These are phyloP conservation scores for Dryadomyces quercus-mongolicae DNA, from an alignment of 2,329 filamentous ascomycete genomes.

Conservation along the genomic window DNA sequence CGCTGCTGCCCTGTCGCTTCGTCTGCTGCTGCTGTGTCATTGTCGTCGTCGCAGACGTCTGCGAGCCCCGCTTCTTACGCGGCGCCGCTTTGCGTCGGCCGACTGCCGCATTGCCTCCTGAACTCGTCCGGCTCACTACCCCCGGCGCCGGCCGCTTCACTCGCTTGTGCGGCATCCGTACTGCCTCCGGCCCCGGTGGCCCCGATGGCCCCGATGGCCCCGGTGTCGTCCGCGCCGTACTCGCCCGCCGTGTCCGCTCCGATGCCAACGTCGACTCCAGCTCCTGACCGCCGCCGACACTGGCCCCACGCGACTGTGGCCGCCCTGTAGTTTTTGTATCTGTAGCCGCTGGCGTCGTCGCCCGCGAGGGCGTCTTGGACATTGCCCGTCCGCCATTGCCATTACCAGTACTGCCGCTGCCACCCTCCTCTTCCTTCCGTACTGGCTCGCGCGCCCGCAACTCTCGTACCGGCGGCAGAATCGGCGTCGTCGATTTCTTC, in stretches of 20 bases:
- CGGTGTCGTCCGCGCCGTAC: constrained; percentile 45
- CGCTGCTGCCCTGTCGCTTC: constrained; percentile 29
- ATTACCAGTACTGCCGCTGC: no score
- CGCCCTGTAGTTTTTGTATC: constrained; percentile 8
- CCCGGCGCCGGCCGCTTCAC: constrained; percentile 61
- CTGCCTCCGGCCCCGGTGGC: constrained; percentile 23
- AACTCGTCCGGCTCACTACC: constrained; percentile 51
- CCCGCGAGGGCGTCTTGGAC: constrained; percentile 8
- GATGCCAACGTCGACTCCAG: constrained; percentile 34
- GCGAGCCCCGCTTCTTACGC: constrained; percentile 44
- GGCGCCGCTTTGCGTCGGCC: constrained; percentile 60
- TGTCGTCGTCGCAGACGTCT: constrained; percentile 1
- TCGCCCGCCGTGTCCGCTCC: constrained; percentile 42
- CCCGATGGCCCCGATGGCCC: constrained; percentile 26
- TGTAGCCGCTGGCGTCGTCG: constrained; percentile 1
- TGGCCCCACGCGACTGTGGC: constrained; percentile 16
- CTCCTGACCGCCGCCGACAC: constrained; percentile 27
- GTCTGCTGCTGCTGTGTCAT: constrained; percentile 16
- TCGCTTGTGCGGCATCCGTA: constrained; percentile 39
- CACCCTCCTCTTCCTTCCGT: constrained; percentile 6
- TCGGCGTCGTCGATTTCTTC: constrained; percentile 22
- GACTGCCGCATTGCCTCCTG: constrained; percentile 53
- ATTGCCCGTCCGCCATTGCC: not conserved
- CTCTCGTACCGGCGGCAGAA: constrained; percentile 21
- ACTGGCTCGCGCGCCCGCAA: constrained; percentile 19